These are phyloP conservation scores for Otatea glauca DNA, from an alignment of 176 grass and related monocot genomes.

Conservation along the genomic window DNA sequence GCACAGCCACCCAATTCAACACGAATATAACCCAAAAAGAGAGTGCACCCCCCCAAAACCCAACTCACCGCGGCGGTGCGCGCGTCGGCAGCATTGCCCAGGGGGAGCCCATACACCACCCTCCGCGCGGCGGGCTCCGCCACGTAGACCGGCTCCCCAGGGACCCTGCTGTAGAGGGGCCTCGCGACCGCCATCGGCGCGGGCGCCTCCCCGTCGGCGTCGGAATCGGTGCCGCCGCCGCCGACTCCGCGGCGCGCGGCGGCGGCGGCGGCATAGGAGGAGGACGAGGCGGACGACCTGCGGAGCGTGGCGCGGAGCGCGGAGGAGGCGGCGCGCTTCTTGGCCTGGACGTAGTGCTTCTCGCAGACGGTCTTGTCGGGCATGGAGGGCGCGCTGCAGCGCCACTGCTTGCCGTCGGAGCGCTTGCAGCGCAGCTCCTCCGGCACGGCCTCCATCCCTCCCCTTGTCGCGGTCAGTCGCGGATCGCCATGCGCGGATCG, in stretches of 20 bases:
- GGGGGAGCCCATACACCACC: constrained; percentile 18
- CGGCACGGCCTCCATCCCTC: constrained; percentile 60
- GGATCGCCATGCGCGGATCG: constrained; percentile 33
- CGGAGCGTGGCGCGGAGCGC: constrained; percentile 78
- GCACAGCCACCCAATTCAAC: neutral
- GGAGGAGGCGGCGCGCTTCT: constrained; percentile 91
- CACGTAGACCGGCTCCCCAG: constrained; percentile 57
- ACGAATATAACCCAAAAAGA: neutral
- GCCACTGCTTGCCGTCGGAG: constrained; percentile 99
- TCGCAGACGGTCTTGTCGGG: constrained; percentile 96
- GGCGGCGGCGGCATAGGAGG: constrained; percentile 1
- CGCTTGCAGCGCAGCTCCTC: constrained; percentile 96
- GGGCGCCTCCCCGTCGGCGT: constrained; percentile 14
- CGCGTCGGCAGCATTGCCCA: constrained; percentile 16
- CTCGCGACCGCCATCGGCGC: constrained; percentile 47
- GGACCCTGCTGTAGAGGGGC: constrained; percentile 43
- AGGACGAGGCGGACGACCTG: constrained; percentile 38
- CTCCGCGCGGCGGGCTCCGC: constrained; percentile 43
- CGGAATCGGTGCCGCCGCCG: constrained; percentile 16
- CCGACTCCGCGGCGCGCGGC: neutral
- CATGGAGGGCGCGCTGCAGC: constrained; percentile 89
- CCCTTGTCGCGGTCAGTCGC: neutral
- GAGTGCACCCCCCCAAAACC: neutral
- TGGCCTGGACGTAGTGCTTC: constrained; percentile 99
- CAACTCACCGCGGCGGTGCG: constrained; percentile 45